phyloP scores from a whole-genome alignment of 257 asterid species.

The Capsicum pubescens region DNA sequence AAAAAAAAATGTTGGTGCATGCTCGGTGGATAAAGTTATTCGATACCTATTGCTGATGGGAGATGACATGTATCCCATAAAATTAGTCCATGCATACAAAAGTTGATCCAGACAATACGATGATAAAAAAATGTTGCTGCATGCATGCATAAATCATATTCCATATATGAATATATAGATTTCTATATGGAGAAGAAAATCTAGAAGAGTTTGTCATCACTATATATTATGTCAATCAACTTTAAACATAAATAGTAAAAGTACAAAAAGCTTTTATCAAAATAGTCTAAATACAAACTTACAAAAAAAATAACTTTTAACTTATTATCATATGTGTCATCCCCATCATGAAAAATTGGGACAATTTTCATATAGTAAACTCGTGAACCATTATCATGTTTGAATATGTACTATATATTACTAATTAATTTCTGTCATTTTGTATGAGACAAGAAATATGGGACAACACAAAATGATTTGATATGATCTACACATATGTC shows the following conservation, averaged over 20 bases:
- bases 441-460: neutral
- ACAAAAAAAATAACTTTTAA: neutral
- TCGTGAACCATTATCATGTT: conserved; percentile 17
- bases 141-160: too few relatives aligned
- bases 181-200: neutral
- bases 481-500: neutral
- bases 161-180: neutral
- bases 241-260: neutral
- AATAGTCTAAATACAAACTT: conserved; percentile 20
- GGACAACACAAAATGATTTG: neutral
- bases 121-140: too few relatives aligned
- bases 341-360: neutral
- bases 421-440: neutral
- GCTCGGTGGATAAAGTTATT: too few relatives aligned
- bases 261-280: neutral
- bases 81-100: too few relatives aligned
- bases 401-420: neutral
- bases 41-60: too few relatives aligned
- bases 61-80: too few relatives aligned
- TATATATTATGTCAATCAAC: neutral
- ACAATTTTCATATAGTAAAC: neutral
- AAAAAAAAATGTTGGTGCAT: too few relatives aligned
- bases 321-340: neutral
- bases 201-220: neutral
- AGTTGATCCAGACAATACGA: too few relatives aligned